phyloP scores from a whole-genome alignment of 441 rosid genomes.

The Gossypium trilobum region DNA sequence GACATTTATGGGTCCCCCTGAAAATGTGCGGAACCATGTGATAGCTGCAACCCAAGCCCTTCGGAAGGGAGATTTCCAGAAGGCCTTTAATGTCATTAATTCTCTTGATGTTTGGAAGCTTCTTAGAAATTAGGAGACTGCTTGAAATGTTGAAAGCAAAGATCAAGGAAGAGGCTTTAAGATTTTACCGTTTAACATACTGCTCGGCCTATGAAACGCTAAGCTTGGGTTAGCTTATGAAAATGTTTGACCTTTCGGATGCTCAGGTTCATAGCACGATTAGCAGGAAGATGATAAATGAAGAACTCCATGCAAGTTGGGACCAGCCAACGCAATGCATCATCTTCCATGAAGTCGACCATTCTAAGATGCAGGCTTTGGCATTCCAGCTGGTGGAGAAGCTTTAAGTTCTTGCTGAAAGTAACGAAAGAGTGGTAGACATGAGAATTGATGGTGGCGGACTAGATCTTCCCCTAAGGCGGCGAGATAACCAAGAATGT shows the following conservation, averaged over 20 bases:
- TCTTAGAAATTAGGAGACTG: slow-evolving; percentile 29
- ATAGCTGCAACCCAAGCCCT: too few relatives aligned
- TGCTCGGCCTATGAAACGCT: slow-evolving; percentile 40
- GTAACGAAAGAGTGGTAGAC: slow-evolving; percentile 59
- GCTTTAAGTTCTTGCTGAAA: slow-evolving; percentile 44
- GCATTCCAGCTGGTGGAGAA: slow-evolving; percentile 69
- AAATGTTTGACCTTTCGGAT: slow-evolving; percentile 46
- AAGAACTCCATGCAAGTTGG: slow-evolving; percentile 72
- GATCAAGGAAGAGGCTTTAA: slow-evolving; percentile 57
- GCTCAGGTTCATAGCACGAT: slow-evolving; percentile 36
- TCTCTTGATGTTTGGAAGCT: slow-evolving; percentile 63
- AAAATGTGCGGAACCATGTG: too few relatives aligned
- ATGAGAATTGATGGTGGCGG: slow-evolving; percentile 53
- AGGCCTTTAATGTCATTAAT: slow-evolving; percentile 35
- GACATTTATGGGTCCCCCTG: slow-evolving; percentile 29
- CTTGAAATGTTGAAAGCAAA: slow-evolving; percentile 47
- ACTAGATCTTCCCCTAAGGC: slow-evolving; percentile 46
- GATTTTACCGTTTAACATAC: slow-evolving; percentile 47
- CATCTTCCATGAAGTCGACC: slow-evolving; percentile 57
- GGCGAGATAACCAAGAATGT: slow-evolving; percentile 63
- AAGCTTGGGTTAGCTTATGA: slow-evolving; percentile 42
- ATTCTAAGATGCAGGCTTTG: slow-evolving; percentile 52
- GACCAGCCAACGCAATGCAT: slow-evolving; percentile 67
- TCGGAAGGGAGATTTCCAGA: slow-evolving; percentile 10
- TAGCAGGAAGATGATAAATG: slow-evolving; percentile 55